Base-by-base conservation (phyloP, 140 eudicot genomes). In the Stevia rebaudiana region DNA sequence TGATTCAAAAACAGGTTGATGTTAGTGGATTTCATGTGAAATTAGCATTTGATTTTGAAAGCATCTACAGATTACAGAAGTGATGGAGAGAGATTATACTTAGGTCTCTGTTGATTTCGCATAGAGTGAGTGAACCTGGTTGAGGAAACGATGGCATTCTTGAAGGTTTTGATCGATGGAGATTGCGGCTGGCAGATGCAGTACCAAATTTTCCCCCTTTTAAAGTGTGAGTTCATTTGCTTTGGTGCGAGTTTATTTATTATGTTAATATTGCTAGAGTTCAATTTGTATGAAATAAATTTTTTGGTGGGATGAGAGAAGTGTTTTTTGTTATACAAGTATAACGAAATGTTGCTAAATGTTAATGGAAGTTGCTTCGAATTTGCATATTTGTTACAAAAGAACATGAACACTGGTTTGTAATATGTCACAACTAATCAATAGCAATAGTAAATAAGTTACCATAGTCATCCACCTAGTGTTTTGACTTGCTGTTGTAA, bases 101-200 rank as follows among this genome's bases (percentile, higher is more conserved):
- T 22, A 92, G 79, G 65, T 88, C 78, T 68, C 99, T 69, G 59
- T 92, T 88, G 88, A 92, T 85, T 69, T 92, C 99, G 84, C 99
- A 92, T 40, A 92, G 65, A 71, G 99, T 92, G 63, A 88, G 82
- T 1, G 84, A 62, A 47, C 95, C 99, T 8, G 88, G 95, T 25
- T 54, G 84, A 47, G 99, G 99, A 65, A 88, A 83, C 37, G 96
- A 92, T 63, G 96, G 84, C 98, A 92, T 91, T 61, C 66, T 48
- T 18, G 24, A 19, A 47, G 54, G 4, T 47, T 47, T 17, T 47
- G 54, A 9, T 7, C 17, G 52, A 40, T 6, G 9, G 44, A 40
- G 44, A 40, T 10, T 40, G 49, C 49, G 49, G 49, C 49, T 43
- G 49, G 49, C 6, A 41, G 47, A 41, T 33, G 37, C 0, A 33